Percentiles rank a stretch among this genome's conserved stretches.
These are phyloP conservation scores for Exophiala calicioides DNA, from an alignment of 2,329 filamentous ascomycete genomes.

Conservation along the genomic window DNA sequence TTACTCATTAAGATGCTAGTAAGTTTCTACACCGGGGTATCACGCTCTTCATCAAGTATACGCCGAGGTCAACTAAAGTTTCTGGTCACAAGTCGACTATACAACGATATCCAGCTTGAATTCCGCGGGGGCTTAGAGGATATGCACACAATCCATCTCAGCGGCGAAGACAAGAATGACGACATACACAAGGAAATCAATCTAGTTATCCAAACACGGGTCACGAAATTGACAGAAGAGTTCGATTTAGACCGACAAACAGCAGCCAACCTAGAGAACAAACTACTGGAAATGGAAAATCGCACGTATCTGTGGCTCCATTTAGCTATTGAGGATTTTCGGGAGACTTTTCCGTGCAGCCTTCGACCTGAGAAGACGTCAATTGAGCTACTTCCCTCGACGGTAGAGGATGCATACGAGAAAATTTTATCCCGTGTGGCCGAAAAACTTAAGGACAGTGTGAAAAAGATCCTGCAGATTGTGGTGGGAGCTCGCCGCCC, in stretches of 20 bases:
- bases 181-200: slow-evolving; percentile 30
- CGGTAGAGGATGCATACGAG: slow-evolving; percentile 35
- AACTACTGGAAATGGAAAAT: slow-evolving; percentile 30
- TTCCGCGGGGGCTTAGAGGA: slow-evolving; percentile 19
- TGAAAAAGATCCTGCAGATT: slow-evolving; percentile 30
- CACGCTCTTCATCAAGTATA: background rate
- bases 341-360: slow-evolving; percentile 14
- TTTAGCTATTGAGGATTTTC: slow-evolving; percentile 30
- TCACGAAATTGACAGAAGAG: slow-evolving; percentile 17
- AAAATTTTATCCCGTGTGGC: slow-evolving; percentile 28
- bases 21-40: slow-evolving; percentile 6
- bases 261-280: slow-evolving; percentile 10
- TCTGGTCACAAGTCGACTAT: slow-evolving; percentile 36
- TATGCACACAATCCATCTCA: slow-evolving; percentile 23
- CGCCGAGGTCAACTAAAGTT: slow-evolving; percentile 28
- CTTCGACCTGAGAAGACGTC: slow-evolving; percentile 14
- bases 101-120: slow-evolving; percentile 29
- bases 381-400: slow-evolving; percentile 26
- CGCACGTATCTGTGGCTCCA: slow-evolving; percentile 37
- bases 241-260: slow-evolving; percentile 3
- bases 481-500: slow-evolving; percentile 33
- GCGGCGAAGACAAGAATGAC: slow-evolving; percentile 28
- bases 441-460: slow-evolving; percentile 3
- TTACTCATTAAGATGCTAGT: slow-evolving; percentile 14
- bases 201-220: slow-evolving; percentile 25